Percentiles rank a stretch among this genome's conserved stretches.
Conservation (phyloP, 768 basidiomycete genomes). For the Termitomyces sp. region DNA sequence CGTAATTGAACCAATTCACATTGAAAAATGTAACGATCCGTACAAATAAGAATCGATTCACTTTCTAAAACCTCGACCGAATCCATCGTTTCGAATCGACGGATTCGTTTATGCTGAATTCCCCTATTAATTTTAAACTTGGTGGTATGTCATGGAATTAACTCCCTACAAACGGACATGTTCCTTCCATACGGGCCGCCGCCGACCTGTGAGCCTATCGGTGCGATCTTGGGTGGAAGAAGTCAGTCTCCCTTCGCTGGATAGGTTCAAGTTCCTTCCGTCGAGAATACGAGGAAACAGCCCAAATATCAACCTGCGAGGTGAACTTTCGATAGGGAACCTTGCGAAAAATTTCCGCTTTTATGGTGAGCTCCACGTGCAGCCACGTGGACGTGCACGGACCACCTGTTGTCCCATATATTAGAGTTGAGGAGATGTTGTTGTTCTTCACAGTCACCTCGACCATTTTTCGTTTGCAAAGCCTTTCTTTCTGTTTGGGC, state of each 20-base stretch:
- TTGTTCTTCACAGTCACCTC: slow-evolving; percentile 17
- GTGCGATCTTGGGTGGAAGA: slow-evolving; percentile 68
- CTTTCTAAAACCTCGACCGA: too few relatives aligned
- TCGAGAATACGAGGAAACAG: slow-evolving; percentile 28
- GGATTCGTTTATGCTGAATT: too few relatives aligned
- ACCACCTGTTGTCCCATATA: slow-evolving; percentile 30
- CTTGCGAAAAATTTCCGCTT: not conserved
- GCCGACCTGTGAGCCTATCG: slow-evolving; percentile 37
- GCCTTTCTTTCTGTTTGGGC: slow-evolving; percentile 8
- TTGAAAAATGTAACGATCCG: too few relatives aligned
- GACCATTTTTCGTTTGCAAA: slow-evolving; percentile 7
- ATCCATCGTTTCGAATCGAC: too few relatives aligned
- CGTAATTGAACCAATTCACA: too few relatives aligned
- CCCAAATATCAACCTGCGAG: slow-evolving; percentile 73
- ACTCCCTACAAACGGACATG: slow-evolving; percentile 15
- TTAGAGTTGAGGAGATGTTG: slow-evolving; percentile 12
- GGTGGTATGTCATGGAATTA: not conserved
- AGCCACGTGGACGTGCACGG: slow-evolving; percentile 39
- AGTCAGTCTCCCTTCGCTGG: slow-evolving; percentile 49
- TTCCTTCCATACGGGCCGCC: slow-evolving; percentile 66
- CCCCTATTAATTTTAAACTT: too few relatives aligned
- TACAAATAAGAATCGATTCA: too few relatives aligned
- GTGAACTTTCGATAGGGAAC: slow-evolving; percentile 60
- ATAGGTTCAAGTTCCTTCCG: slow-evolving; percentile 52
- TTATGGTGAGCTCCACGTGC: not conserved